Percentiles rank a stretch among this genome's conserved stretches.
phyloP scores from a whole-genome alignment of 2,329 filamentous ascomycete species.

The Aspergillus intermedius region DNA sequence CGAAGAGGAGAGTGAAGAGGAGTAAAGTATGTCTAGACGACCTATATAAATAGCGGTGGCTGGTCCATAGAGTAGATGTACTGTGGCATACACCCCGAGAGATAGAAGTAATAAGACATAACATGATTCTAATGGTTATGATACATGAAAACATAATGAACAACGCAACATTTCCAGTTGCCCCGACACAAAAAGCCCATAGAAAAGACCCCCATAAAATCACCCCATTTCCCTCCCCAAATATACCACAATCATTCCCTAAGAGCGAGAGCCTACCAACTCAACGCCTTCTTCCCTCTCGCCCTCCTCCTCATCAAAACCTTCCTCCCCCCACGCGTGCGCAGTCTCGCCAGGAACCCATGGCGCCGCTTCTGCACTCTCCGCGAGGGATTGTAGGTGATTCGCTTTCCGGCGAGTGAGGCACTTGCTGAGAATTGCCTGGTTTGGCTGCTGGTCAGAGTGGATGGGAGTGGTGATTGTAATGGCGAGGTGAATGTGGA shows the following conservation, averaged over 20 bases:
- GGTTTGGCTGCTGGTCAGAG: conserved; percentile 22
- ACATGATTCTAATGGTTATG: no score
- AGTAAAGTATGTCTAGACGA: conserved; percentile 14
- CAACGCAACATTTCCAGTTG: no score
- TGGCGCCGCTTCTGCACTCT: conserved; percentile 56
- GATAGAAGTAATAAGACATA: no score
- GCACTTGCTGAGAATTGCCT: conserved; percentile 41
- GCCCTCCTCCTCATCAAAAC: conserved; percentile 48
- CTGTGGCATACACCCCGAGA: background rate
- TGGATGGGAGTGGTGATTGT: conserved; percentile 1
- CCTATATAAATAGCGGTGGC: background rate
- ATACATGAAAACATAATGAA: no score
- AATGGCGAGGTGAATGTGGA: background rate
- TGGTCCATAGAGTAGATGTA: background rate
- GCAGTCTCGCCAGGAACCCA: conserved; percentile 52
- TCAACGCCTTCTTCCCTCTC: conserved; percentile 49
- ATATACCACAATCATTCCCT: background rate
- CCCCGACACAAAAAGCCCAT: no score
- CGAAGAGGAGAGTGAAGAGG: conserved; percentile 38
- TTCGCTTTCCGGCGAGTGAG: conserved; percentile 38
- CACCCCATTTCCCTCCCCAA: no score
- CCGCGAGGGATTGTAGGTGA: conserved; percentile 55
- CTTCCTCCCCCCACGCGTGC: conserved; percentile 48
- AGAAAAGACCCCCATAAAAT: no score
- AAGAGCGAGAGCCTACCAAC: conserved; percentile 37